Conservation (phyloP, 148 eudicot species). For the Limonium bicolor region DNA sequence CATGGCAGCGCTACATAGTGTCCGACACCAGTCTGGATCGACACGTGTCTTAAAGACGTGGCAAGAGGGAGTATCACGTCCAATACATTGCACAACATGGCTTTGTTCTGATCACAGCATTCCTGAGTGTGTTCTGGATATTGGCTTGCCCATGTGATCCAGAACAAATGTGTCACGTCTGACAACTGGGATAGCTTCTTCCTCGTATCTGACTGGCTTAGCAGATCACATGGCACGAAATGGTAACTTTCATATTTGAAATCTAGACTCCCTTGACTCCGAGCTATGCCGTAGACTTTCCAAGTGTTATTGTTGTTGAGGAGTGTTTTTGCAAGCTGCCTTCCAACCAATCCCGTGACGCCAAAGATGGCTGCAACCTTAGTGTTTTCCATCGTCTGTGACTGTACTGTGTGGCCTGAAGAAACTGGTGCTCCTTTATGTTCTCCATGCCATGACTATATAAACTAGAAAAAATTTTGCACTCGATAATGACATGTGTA, state of each 20-base stretch:
- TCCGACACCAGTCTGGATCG: conserved; percentile 74
- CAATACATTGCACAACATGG: conserved; percentile 59
- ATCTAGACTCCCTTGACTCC: no score
- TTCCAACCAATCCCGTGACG: conserved; percentile 80
- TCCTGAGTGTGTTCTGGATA: conserved; percentile 50
- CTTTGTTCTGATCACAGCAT: conserved; percentile 65
- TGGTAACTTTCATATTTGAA: conserved; percentile 33
- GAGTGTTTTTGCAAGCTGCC: conserved; percentile 42
- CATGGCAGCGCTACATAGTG: conserved; percentile 49
- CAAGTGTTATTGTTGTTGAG: conserved; percentile 32
- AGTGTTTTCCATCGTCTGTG: background rate
- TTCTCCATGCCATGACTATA: no score
- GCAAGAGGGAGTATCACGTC: conserved; percentile 42
- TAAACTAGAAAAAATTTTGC: no score
- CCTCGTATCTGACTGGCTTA: conserved; percentile 28
- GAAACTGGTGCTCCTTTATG: no score
- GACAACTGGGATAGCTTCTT: conserved; percentile 34
- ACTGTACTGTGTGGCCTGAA: no score
- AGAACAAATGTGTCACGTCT: conserved; percentile 67
- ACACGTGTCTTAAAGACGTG: conserved; percentile 34
- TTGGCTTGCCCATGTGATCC: conserved; percentile 85
- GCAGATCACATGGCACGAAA: conserved; percentile 65
- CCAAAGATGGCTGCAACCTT: conserved; percentile 74
- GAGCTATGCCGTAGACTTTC: conserved; percentile 78
- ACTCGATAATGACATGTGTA: no score